Conservation (phyloP, 1,139 yeast genomes). For the Geotrichum bryndzae region DNA sequence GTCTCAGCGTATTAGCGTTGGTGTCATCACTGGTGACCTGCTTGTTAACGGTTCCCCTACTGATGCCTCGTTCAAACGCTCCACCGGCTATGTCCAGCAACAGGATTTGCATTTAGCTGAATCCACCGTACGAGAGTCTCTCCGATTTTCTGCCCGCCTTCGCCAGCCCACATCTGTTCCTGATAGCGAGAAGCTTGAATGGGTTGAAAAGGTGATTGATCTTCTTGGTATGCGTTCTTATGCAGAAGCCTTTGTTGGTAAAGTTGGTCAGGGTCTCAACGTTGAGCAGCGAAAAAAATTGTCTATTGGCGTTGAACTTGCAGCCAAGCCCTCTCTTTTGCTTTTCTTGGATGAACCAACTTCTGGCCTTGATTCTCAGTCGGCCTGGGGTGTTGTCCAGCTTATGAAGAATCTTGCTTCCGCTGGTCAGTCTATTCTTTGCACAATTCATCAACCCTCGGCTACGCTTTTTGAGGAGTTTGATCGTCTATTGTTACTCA, state of each 20-base stretch:
- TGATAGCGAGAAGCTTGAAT: constrained; percentile 46
- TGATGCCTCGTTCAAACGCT: constrained; percentile 50
- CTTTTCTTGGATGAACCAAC: constrained; percentile 55
- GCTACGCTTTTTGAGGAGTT: constrained; percentile 50
- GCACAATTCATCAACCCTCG: constrained; percentile 57
- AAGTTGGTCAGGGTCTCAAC: constrained; percentile 52
- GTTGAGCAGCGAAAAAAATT: constrained; percentile 63
- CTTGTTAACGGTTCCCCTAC: constrained; percentile 52
- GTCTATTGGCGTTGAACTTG: constrained; percentile 59
- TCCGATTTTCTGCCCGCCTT: constrained; percentile 54
- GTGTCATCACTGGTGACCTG: constrained; percentile 60
- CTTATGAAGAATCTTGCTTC: constrained; percentile 47
- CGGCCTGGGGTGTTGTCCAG: constrained; percentile 53
- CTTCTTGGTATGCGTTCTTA: constrained; percentile 54
- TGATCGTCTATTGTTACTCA: constrained; percentile 45
- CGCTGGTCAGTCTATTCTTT: constrained; percentile 52
- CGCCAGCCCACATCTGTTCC: constrained; percentile 50
- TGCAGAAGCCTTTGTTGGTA: constrained; percentile 60
- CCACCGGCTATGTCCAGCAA: constrained; percentile 63
- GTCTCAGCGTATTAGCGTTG: constrained; percentile 54
- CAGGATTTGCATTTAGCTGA: constrained; percentile 57
- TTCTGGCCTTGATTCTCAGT: constrained; percentile 55
- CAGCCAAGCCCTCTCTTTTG: constrained; percentile 49
- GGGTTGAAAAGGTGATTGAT: constrained; percentile 53
- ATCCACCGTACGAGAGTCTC: constrained; percentile 55